A percentile compares a stretch with the other conserved stretches of the same genome.
phyloP scores from a whole-genome alignment of 164 flowering plant genomes.

The Umbilicus rupestris region DNA sequence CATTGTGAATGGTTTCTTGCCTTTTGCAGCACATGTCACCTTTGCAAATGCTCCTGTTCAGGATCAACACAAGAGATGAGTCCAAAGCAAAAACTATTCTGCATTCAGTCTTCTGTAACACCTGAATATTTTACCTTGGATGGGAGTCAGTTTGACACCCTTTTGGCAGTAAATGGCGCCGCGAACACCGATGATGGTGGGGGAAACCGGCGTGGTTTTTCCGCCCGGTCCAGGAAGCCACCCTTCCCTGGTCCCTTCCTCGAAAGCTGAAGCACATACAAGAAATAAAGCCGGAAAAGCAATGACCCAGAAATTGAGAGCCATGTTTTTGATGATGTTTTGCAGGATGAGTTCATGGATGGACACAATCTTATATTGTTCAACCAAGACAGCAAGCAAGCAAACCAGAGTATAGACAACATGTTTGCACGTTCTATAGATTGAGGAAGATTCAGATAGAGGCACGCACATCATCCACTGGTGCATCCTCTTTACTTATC shows the following conservation, averaged over 20 bases:
- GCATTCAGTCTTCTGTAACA: too few relatives aligned
- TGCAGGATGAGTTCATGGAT: background rate
- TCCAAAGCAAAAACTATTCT: too few relatives aligned
- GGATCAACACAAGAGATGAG: too few relatives aligned
- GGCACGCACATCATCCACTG: background rate
- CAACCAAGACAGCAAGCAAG: background rate
- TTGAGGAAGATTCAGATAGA: background rate
- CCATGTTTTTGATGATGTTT: background rate
- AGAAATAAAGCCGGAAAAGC: background rate
- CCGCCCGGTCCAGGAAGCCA: background rate
- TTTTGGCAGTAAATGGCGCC: background rate
- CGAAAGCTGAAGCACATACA: background rate
- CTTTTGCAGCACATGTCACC: conserved; percentile 31
- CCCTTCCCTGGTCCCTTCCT: background rate
- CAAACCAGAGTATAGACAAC: background rate
- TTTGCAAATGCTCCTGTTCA: conserved; percentile 30
- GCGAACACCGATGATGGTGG: background rate
- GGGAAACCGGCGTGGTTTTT: background rate
- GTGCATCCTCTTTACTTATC: too few relatives aligned
- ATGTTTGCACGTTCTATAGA: background rate
- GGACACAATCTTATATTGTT: background rate
- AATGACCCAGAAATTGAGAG: background rate
- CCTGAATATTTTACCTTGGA: background rate
- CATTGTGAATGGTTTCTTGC: conserved; percentile 19
- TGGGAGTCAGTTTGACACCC: background rate